A percentile compares a stretch with the other conserved stretches of the same genome.
Conservation (phyloP, 768 basidiomycete genomes). For the Tephrocybe rancida region DNA sequence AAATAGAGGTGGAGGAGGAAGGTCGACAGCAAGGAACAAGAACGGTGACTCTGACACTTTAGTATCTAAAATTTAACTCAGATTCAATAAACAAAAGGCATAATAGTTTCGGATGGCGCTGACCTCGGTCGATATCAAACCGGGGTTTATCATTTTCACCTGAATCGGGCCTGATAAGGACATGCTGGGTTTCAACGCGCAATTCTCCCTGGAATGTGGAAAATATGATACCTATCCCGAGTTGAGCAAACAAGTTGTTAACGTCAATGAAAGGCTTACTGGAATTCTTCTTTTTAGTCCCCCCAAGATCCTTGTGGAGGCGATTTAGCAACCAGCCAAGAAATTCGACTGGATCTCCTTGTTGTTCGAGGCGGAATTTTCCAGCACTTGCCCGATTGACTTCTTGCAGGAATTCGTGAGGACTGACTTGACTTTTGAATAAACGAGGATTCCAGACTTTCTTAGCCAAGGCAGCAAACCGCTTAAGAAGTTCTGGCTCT, state of each 20-base stretch:
- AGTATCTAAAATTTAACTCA: constrained; percentile 60
- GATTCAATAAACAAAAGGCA: constrained; percentile 5
- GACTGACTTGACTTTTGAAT: constrained; percentile 98
- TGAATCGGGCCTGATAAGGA: constrained; percentile 78
- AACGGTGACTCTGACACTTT: constrained; percentile 87
- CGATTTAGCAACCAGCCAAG: constrained; percentile 94
- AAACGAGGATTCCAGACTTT: constrained; percentile 96
- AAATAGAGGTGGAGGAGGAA: constrained; percentile 97
- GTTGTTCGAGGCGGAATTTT: constrained; percentile 90
- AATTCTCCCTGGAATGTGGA: constrained; percentile 94
- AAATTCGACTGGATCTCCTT: constrained; percentile 97
- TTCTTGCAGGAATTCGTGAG: constrained; percentile 99
- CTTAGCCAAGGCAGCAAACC: constrained; percentile 86
- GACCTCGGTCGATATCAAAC: constrained; percentile 95
- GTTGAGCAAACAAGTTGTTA: constrained; percentile 17
- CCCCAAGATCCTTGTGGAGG: constrained; percentile 90
- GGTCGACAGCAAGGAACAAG: constrained; percentile 92
- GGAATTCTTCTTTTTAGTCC: constrained; percentile 89
- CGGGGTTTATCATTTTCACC: constrained; percentile 80
- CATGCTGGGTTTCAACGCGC: constrained; percentile 90
- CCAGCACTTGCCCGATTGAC: constrained; percentile 87
- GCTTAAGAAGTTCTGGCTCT: constrained; percentile 83
- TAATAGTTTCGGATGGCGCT: constrained; percentile 21
- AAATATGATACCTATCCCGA: constrained; percentile 78
- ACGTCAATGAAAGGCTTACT: constrained; percentile 54